These are phyloP conservation scores for Yarrowia deformans DNA, from an alignment of 805 yeast genomes.

Conservation along the genomic window DNA sequence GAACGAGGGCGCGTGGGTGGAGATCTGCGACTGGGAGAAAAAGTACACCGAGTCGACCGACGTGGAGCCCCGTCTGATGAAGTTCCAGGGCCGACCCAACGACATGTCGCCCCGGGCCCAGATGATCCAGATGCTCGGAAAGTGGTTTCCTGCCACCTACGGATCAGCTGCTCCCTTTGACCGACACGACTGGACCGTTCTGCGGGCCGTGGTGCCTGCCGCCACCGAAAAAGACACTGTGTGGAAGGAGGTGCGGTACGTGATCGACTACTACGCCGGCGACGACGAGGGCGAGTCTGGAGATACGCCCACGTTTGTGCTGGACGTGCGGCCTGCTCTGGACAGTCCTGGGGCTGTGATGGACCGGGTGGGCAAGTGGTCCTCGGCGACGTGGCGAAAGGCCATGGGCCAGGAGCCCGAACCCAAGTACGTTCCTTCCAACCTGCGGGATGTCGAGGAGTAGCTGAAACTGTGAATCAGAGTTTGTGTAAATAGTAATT, in stretches of 20 bases:
- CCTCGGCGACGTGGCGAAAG: slow-evolving; percentile 68
- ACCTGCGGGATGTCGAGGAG: slow-evolving; percentile 10
- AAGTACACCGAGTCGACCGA: slow-evolving; percentile 64
- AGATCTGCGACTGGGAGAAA: slow-evolving; percentile 89
- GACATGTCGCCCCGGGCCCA: slow-evolving; percentile 87
- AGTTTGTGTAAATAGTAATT: slow-evolving; percentile 32
- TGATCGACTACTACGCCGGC: slow-evolving; percentile 95
- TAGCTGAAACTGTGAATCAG: neutral
- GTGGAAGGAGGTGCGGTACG: slow-evolving; percentile 83
- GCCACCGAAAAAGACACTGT: slow-evolving; percentile 48
- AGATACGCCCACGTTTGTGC: slow-evolving; percentile 88
- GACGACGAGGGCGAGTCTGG: slow-evolving; percentile 79
- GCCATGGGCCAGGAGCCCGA: slow-evolving; percentile 63
- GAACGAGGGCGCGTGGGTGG: slow-evolving; percentile 98
- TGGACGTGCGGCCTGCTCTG: slow-evolving; percentile 95
- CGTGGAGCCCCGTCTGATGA: slow-evolving; percentile 74
- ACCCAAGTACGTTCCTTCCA: slow-evolving; percentile 11
- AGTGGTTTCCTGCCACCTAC: slow-evolving; percentile 73
- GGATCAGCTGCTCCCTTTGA: slow-evolving; percentile 90
- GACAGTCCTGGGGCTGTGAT: slow-evolving; percentile 68
- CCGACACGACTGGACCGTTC: slow-evolving; percentile 98
- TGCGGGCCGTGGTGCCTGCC: slow-evolving; percentile 61
- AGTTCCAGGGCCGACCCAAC: slow-evolving; percentile 91
- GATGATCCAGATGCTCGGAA: slow-evolving; percentile 68
- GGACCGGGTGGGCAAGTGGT: slow-evolving; percentile 76